phyloP scores from a whole-genome alignment of 75 land plant species.

The Cryptomeria japonica region DNA sequence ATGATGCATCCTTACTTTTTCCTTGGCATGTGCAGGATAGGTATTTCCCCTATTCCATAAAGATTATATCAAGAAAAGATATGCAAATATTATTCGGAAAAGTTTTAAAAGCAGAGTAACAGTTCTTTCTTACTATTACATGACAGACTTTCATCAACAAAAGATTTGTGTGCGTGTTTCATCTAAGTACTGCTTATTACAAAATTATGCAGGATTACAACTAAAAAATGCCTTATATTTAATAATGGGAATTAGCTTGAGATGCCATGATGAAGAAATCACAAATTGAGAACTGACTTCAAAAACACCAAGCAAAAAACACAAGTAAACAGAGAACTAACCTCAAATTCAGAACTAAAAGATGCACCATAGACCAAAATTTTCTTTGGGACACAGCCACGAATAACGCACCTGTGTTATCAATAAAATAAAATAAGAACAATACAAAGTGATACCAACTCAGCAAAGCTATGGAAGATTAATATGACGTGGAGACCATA shows the following conservation, averaged over 20 bases:
- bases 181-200: not conserved
- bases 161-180: not conserved
- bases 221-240: not conserved
- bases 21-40: not conserved
- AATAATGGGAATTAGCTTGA: not conserved
- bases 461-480: not conserved
- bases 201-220: not conserved
- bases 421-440: not conserved
- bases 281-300: constrained; percentile 21
- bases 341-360: constrained; percentile 78
- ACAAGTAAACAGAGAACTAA: constrained; percentile 8
- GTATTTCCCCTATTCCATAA: not conserved
- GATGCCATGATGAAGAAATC: not conserved
- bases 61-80: not conserved
- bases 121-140: not conserved
- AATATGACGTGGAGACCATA: not conserved
- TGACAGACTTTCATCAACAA: not conserved
- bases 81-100: not conserved
- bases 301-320: constrained; percentile 14
- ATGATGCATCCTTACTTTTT: not conserved
- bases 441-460: not conserved
- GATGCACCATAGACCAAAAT: constrained; percentile 90
- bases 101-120: not conserved
- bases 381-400: constrained; percentile 99
- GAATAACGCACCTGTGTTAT: constrained; percentile 78